Conservation (phyloP, 2,329 filamentous ascomycete species). For the Fusarium sp. region DNA sequence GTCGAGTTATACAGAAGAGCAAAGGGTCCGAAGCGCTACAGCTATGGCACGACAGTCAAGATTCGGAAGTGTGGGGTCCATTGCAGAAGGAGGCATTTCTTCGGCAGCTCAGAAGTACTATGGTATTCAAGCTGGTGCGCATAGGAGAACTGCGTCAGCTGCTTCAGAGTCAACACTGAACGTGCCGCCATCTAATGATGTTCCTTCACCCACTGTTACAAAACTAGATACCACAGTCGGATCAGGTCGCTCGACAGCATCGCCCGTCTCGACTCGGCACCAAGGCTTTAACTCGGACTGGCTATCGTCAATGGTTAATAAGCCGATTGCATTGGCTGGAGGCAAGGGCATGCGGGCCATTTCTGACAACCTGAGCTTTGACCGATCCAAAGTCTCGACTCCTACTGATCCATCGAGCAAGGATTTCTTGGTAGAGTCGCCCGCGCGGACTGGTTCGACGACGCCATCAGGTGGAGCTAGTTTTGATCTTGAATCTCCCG, state of each 20-base stretch:
- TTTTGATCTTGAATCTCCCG: conserved; percentile 82
- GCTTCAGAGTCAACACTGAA: conserved; percentile 66
- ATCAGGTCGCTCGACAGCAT: conserved; percentile 54
- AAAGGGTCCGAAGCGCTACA: conserved; percentile 72
- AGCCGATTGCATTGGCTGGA: conserved; percentile 61
- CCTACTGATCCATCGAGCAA: conserved; percentile 58
- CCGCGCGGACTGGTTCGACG: conserved; percentile 79
- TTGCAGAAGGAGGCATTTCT: conserved; percentile 69
- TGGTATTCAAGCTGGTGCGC: conserved; percentile 59
- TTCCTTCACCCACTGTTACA: conserved; percentile 67
- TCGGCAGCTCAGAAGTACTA: conserved; percentile 79
- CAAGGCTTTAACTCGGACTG: conserved; percentile 65
- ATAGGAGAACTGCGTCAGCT: conserved; percentile 71
- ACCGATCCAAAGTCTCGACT: conserved; percentile 63
- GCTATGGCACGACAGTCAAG: conserved; percentile 78
- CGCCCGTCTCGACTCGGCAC: conserved; percentile 58
- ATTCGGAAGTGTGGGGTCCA: conserved; percentile 82
- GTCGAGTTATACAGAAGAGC: conserved; percentile 81
- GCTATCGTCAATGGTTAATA: conserved; percentile 63
- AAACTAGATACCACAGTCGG: conserved; percentile 63
- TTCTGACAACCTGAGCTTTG: conserved; percentile 77
- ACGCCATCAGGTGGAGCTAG: conserved; percentile 74
- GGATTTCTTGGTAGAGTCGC: conserved; percentile 55
- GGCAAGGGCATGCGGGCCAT: conserved; percentile 82
- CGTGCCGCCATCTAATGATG: conserved; percentile 64